Conservation (phyloP, 129 eudicot species). For the Artemisia tridentata region DNA sequence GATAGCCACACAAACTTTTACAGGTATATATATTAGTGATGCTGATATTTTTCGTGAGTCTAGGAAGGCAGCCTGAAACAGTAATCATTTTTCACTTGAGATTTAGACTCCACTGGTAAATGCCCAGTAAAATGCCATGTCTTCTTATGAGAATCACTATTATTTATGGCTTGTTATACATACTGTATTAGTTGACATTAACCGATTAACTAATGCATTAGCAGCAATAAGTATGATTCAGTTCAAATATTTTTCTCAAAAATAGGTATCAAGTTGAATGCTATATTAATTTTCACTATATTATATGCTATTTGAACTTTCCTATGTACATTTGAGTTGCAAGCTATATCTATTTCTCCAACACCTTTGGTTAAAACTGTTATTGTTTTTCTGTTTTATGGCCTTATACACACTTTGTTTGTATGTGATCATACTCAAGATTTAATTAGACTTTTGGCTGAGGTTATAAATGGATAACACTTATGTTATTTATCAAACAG, state of each 20-base stretch:
- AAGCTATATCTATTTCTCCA: background rate
- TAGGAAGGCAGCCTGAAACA: background rate
- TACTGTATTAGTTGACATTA: background rate
- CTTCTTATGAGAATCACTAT: background rate
- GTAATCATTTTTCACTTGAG: background rate
- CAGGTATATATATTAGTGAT: conserved; percentile 38
- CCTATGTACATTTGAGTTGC: background rate
- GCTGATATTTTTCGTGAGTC: conserved; percentile 7
- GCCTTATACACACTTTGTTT: conserved; percentile 4
- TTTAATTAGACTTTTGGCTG: background rate
- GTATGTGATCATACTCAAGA: background rate
- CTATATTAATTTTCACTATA: too few species aligned
- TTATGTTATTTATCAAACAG: background rate
- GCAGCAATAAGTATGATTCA: background rate
- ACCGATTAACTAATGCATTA: conserved; percentile 4
- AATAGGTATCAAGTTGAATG: too few species aligned
- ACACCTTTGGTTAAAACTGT: background rate
- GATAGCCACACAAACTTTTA: conserved; percentile 40
- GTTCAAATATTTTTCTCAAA: too few species aligned
- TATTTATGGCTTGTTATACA: background rate
- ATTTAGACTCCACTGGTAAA: background rate
- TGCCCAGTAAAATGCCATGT: background rate
- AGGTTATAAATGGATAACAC: conserved; percentile 5
- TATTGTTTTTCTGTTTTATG: background rate
- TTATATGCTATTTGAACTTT: background rate